Conservation (phyloP, 2,329 filamentous ascomycete species). For the Aschersonia sp. region DNA sequence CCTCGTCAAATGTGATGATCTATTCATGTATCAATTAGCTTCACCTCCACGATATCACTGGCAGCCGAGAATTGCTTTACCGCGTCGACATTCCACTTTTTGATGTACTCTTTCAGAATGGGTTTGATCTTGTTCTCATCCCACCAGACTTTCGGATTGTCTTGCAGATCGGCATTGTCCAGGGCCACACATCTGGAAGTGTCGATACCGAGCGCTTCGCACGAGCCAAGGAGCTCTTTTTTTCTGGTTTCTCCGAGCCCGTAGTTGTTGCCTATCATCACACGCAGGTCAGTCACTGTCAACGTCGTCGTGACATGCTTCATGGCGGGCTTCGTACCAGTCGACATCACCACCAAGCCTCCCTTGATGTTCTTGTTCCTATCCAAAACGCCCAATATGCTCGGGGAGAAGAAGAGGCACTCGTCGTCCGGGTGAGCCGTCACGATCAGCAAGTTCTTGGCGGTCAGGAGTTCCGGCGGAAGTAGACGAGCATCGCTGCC, state of each 20-base stretch:
- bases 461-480: constrained; percentile 16
- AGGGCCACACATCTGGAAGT: constrained; percentile 14
- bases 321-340: constrained; percentile 7
- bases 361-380: constrained; percentile 12
- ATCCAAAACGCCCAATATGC: constrained; percentile 15
- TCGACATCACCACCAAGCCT: constrained; percentile 17
- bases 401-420: constrained; percentile 18
- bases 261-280: constrained; percentile 13
- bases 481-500: constrained; percentile 20
- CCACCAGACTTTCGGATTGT: constrained; percentile 24
- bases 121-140: constrained; percentile 16
- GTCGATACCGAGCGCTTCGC: constrained; percentile 14
- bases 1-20: constrained; percentile 26
- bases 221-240: constrained; percentile 15
- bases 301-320: neutral
- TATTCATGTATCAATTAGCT: constrained; percentile 2
- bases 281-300: neutral
- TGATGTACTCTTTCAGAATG: constrained; percentile 17
- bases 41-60: neutral
- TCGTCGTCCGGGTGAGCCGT: constrained; percentile 26
- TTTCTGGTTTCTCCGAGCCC: constrained; percentile 14
- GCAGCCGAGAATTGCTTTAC: constrained; percentile 8
- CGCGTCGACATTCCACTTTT: constrained; percentile 21
- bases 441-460: constrained; percentile 21
- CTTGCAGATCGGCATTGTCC: constrained; percentile 20